Base-by-base conservation (phyloP, 495 filamentous ascomycete species). In the Mytilinidion resinicola region DNA sequence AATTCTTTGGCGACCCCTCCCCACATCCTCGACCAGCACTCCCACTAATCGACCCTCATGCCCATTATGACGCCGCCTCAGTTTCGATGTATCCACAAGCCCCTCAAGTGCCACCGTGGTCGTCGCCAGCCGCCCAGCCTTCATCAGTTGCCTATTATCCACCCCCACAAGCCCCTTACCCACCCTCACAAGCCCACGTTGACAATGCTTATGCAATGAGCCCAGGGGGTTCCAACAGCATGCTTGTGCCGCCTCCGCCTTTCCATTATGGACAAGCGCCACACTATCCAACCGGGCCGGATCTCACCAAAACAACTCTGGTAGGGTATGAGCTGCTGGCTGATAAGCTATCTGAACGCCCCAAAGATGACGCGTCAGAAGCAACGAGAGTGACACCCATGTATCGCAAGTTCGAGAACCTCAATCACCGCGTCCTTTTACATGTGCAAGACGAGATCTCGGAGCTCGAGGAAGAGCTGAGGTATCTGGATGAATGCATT, bases 391-490 rank as follows among this genome's bases (percentile, higher is more conserved):
- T 86, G 34, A 79, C 78, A 9, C 89, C 89, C 7, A 80, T 96
- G 14, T 96, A 95, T 70, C 85, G 91, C 37, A 86, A 86, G 57
- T 96, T 96, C 65, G 87, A 88, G 66, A 78, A 80, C 9, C 73
- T 96, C 4, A 95, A 96, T 65, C 89, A 95, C 67, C 85, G 92
- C 15, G 76, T 95, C 11, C 77, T 96, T 3, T 76, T 96, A 1
- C 83, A 93, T 65, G 80, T 96, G 0, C 91, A 95, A 72, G 89
- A 93, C 66, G 90, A 95, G 67, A 82, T 95, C 39, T 77, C 82
- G 1, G 86, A 92, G 51, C 76, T 93, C 51, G 89, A 91, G 64
- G 84, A 88, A 63, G 82, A 89, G 39, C 76, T 93, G 0, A 78
- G 82, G n/a, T 73, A 76, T 1, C 72, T 92, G 0, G 90, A 96